A percentile compares a stretch with the other conserved stretches of the same genome.
Evolutionary conservation across 306 rosid genomes (phyloP).

Genomic region (Quercus rubra): DNA sequence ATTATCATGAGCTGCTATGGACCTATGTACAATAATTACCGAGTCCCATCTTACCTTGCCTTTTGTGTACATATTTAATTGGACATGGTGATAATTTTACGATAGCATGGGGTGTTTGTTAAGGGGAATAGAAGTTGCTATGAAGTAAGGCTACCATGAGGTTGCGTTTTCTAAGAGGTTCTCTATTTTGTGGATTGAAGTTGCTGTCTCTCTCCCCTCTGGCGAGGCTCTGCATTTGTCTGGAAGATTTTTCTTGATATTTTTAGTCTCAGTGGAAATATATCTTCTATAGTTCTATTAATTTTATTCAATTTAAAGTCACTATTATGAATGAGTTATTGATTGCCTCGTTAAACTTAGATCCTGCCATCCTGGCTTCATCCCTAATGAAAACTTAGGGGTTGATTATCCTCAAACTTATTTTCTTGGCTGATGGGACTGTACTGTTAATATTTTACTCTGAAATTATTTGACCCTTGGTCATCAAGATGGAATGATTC

Average conservation of each 20-base stretch:
- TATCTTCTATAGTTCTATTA: not conserved
- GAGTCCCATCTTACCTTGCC: not conserved
- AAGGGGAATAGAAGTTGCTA: not conserved
- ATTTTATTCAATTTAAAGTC: not conserved
- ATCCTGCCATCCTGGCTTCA: not conserved
- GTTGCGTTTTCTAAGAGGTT: not conserved
- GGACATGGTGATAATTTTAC: not conserved
- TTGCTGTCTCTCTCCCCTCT: not conserved
- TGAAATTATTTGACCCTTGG: not conserved
- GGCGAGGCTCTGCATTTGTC: not conserved
- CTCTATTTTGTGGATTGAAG: not conserved
- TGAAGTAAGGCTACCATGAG: not conserved
- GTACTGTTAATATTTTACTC: not conserved
- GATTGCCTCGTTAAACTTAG: not conserved
- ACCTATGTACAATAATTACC: not conserved
- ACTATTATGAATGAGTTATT: not conserved
- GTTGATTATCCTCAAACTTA: not conserved
- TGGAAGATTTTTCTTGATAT: not conserved
- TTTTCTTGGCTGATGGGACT: not conserved
- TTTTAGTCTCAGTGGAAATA: not conserved
- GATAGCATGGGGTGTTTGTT: not conserved
- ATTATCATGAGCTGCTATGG: not conserved
- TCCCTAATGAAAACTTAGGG: not conserved
- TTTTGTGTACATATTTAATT: not conserved
- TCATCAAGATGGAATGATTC: not conserved